Conservation (phyloP, 306 rosid genomes). For the Corylus heterophylla region DNA sequence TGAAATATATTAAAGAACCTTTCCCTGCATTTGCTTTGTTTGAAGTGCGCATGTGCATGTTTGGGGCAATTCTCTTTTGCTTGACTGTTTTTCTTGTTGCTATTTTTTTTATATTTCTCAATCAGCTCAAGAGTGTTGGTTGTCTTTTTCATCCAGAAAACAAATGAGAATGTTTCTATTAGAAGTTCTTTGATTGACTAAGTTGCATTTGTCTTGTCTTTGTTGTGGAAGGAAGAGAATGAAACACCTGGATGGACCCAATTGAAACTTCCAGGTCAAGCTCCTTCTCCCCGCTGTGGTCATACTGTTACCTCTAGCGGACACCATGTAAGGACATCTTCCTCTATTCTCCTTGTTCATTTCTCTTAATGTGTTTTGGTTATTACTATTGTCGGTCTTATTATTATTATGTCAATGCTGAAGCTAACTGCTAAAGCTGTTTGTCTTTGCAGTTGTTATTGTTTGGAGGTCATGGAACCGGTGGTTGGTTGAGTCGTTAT, state of each 20-base stretch:
- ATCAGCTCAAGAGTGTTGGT: not conserved
- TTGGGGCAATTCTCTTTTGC: not conserved
- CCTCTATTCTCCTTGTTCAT: constrained; percentile 16
- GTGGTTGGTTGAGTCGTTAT: constrained; percentile 99
- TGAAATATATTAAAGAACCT: not conserved
- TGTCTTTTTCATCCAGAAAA: not conserved
- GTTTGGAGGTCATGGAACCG: constrained; percentile 99
- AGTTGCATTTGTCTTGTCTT: constrained; percentile 29
- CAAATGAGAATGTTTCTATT: not conserved
- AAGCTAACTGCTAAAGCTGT: not conserved
- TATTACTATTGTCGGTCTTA: not conserved
- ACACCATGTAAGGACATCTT: constrained; percentile 63
- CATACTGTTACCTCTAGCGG: constrained; percentile 87
- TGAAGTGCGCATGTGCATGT: not conserved
- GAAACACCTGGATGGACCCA: constrained; percentile 98
- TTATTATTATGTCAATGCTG: constrained; percentile 18
- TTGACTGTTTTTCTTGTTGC: not conserved
- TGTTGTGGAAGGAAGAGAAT: constrained; percentile 86
- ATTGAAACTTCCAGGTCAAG: constrained; percentile 97
- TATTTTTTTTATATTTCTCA: not conserved
- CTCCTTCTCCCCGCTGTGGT: constrained; percentile 93
- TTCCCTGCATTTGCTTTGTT: not conserved
- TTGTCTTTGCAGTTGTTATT: constrained; percentile 66
- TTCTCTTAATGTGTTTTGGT: not conserved
- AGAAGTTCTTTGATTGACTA: constrained; percentile 14